A percentile compares a stretch with the other conserved stretches of the same genome.
Evolutionary conservation across 164 flowering plant species (phyloP).

Genomic region (Nelumbo lutea): DNA sequence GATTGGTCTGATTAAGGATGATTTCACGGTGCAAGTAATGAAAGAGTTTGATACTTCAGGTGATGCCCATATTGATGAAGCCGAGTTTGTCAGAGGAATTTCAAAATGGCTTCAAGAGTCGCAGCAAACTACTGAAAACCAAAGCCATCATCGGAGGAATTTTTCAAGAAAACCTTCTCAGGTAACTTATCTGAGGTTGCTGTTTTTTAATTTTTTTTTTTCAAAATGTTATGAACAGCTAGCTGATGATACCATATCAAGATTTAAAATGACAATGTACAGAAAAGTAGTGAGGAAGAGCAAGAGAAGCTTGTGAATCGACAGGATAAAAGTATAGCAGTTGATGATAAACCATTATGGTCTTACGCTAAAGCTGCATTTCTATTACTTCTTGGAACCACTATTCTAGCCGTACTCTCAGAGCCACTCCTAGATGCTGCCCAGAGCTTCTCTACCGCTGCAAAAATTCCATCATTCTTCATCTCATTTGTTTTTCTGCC

Average conservation of each 20-base stretch:
- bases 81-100: slow-evolving; percentile 34
- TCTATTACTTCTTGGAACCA: slow-evolving; percentile 16
- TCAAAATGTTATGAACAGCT: too few relatives aligned
- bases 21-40: slow-evolving; percentile 26
- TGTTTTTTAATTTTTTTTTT: too few relatives aligned
- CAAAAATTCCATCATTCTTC: slow-evolving; percentile 25
- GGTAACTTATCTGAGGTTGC: neutral
- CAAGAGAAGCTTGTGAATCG: neutral
- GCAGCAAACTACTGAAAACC: neutral
- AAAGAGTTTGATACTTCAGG: slow-evolving; percentile 29
- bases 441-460: slow-evolving; percentile 22
- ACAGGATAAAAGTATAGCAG: neutral
- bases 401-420: slow-evolving; percentile 19
- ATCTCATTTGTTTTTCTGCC: slow-evolving; percentile 31
- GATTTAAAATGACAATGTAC: too few relatives aligned
- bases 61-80: slow-evolving; percentile 24
- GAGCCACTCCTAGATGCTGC: slow-evolving; percentile 29
- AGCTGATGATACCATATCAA: too few relatives aligned
- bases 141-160: neutral
- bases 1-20: slow-evolving; percentile 19
- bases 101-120: slow-evolving; percentile 19
- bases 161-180: neutral
- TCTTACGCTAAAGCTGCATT: slow-evolving; percentile 7
- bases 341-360: neutral
- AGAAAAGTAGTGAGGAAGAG: too few relatives aligned